Evolutionary conservation across 2,329 filamentous ascomycete genomes (phyloP).

Genomic region (Fusarium mangiferae): DNA sequence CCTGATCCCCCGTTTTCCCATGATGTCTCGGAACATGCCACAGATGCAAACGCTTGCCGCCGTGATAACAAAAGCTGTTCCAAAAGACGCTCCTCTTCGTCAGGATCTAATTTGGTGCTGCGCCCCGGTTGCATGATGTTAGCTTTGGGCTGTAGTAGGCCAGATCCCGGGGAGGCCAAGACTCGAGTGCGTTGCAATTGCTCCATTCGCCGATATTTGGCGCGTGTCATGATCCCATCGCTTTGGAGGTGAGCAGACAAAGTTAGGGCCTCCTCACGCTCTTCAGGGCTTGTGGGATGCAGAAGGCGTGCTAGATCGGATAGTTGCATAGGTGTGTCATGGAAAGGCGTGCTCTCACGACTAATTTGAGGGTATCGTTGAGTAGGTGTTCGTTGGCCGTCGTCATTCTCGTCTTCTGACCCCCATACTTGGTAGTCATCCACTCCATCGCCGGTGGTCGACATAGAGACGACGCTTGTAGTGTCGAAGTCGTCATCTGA

Average conservation of each 20-base stretch:
- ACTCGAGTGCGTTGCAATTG: constrained; percentile 77
- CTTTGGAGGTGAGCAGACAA: constrained; percentile 82
- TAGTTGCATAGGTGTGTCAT: constrained; percentile 72
- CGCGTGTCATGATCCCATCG: constrained; percentile 81
- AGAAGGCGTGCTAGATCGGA: constrained; percentile 81
- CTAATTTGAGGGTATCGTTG: constrained; percentile 63
- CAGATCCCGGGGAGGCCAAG: constrained; percentile 48
- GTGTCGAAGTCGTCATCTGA: constrained; percentile 72
- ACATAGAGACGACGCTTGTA: constrained; percentile 79
- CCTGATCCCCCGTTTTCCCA: constrained; percentile 80
- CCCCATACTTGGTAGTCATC: constrained; percentile 62
- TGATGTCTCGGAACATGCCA: constrained; percentile 45
- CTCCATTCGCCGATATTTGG: constrained; percentile 75
- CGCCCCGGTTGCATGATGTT: constrained; percentile 27
- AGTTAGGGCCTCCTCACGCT: constrained; percentile 82
- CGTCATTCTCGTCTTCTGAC: constrained; percentile 55
- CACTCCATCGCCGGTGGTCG: constrained; percentile 55
- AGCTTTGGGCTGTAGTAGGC: constrained; percentile 25
- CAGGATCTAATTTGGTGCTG: constrained; percentile 58
- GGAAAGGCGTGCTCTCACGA: constrained; percentile 66
- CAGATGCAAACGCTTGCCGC: constrained; percentile 46
- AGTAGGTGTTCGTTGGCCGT: constrained; percentile 77
- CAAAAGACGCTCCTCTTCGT: constrained; percentile 69
- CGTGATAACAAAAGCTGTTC: constrained; percentile 69
- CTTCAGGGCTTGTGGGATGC: constrained; percentile 80